Conservation (phyloP, 1,139 yeast genomes). For the Sugiyamaella xylanicola region DNA sequence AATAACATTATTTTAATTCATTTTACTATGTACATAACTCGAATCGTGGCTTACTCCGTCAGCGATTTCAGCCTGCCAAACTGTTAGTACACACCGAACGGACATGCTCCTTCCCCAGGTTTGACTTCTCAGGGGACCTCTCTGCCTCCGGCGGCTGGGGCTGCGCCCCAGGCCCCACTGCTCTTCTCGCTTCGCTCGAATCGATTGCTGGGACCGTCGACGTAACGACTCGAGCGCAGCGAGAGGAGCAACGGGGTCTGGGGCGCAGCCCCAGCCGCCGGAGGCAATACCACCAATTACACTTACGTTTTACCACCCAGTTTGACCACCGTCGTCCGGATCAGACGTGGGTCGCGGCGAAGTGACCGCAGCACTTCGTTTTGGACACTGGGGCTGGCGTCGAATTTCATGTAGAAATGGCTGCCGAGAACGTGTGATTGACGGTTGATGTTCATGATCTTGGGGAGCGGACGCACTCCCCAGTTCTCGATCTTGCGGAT, state of each 20-base stretch:
- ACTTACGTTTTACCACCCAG: constrained; percentile 55
- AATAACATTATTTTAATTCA: constrained; percentile 8
- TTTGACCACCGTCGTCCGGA: constrained; percentile 73
- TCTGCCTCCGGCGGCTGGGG: constrained; percentile 14
- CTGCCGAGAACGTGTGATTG: constrained; percentile 90
- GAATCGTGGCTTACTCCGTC: constrained; percentile 4
- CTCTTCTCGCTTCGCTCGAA: not conserved
- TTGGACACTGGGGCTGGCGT: constrained; percentile 82
- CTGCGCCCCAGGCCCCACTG: constrained; percentile 4
- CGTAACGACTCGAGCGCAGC: not conserved
- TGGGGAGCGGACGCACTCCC: constrained; percentile 79
- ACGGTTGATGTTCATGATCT: constrained; percentile 79
- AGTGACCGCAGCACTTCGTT: constrained; percentile 79
- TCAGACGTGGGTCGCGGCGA: constrained; percentile 85
- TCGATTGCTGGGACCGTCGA: not conserved
- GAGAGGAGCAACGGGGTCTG: constrained; percentile 2
- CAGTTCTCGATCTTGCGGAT: constrained; percentile 78
- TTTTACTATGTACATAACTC: constrained; percentile 10
- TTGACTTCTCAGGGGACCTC: not conserved
- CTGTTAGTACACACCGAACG: not conserved
- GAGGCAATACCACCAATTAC: not conserved
- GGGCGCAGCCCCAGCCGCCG: constrained; percentile 4
- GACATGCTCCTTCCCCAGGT: no score
- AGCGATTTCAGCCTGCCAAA: constrained; percentile 13
- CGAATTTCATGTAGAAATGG: constrained; percentile 84